Evolutionary conservation across 768 basidiomycete species (phyloP).

Genomic region (Podaxis pistillaris): DNA sequence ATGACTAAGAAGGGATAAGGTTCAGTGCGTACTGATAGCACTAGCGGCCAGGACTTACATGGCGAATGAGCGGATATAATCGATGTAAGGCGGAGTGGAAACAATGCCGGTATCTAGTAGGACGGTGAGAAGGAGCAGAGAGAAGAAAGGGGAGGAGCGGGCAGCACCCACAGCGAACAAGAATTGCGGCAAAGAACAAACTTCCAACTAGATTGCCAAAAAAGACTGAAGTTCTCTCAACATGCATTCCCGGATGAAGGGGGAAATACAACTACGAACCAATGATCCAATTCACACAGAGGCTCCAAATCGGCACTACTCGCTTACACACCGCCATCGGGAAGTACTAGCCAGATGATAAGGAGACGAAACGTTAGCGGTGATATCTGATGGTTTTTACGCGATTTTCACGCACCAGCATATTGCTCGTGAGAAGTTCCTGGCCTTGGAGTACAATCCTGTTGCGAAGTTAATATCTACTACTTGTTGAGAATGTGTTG

Average conservation of each 20-base stretch:
- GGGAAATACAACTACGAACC: constrained; percentile 35
- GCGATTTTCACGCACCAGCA: constrained; percentile 50
- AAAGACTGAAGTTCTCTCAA: constrained; percentile 42
- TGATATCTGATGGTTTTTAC: not conserved
- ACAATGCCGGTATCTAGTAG: constrained; percentile 57
- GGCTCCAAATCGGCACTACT: constrained; percentile 67
- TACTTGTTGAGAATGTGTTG: not conserved
- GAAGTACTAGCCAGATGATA: constrained; percentile 44
- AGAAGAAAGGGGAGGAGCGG: not conserved
- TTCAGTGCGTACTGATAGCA: not conserved
- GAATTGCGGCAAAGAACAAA: constrained; percentile 65
- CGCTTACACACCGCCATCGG: constrained; percentile 66
- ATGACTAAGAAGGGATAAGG: constrained; percentile 32
- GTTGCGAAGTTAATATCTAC: not conserved
- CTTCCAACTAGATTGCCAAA: constrained; percentile 72
- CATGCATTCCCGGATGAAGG: not conserved
- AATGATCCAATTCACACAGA: constrained; percentile 67
- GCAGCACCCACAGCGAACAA: constrained; percentile 57
- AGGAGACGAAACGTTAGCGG: not conserved
- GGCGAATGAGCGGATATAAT: constrained; percentile 52
- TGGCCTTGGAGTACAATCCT: constrained; percentile 75
- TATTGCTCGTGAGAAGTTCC: constrained; percentile 73
- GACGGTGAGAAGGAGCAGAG: not conserved
- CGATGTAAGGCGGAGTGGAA: constrained; percentile 54
- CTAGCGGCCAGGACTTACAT: constrained; percentile 42